These are phyloP conservation scores for Pestalotiopsis sp. DNA, from an alignment of 2,329 filamentous ascomycete species.

Conservation along the genomic window DNA sequence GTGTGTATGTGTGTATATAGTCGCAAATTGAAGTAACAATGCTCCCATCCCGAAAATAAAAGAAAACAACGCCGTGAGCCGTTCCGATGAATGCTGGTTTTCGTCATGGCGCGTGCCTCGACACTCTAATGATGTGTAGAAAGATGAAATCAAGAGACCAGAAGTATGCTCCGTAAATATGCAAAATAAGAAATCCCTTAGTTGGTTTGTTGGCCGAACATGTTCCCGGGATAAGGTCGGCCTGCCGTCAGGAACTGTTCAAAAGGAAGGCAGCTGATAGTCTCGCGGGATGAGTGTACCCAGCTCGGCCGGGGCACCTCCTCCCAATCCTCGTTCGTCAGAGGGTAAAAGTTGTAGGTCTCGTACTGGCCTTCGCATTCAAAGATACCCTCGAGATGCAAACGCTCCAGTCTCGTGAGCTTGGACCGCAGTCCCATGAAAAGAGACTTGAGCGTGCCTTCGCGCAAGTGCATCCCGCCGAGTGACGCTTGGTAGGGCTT, in stretches of 20 bases:
- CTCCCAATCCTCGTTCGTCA: conserved; percentile 43
- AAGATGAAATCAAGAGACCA: neutral
- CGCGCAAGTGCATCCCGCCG: conserved; percentile 46
- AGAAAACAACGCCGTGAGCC: neutral
- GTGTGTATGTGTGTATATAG: neutral
- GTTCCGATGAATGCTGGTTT: neutral
- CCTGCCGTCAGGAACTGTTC: conserved; percentile 42
- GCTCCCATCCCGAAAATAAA: neutral
- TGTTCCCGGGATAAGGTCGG: conserved; percentile 35
- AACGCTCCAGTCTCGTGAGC: conserved; percentile 39
- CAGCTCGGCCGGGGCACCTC: conserved; percentile 28
- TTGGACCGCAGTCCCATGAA: conserved; percentile 40
- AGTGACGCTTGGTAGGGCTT: conserved; percentile 39
- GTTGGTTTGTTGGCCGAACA: conserved; percentile 19
- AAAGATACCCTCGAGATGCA: conserved; percentile 49
- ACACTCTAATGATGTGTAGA: neutral
- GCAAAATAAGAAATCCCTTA: conserved; percentile 9
- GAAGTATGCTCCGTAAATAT: neutral
- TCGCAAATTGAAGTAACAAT: neutral
- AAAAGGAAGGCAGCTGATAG: conserved; percentile 39
- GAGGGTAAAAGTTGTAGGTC: conserved; percentile 42
- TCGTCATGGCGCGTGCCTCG: conserved; percentile 9
- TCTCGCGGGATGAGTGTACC: conserved; percentile 30
- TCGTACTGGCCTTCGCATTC: conserved; percentile 42
- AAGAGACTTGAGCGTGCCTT: conserved; percentile 45